phyloP scores from a whole-genome alignment of 2,329 filamentous ascomycete genomes.

The Calonectria hawksworthii region DNA sequence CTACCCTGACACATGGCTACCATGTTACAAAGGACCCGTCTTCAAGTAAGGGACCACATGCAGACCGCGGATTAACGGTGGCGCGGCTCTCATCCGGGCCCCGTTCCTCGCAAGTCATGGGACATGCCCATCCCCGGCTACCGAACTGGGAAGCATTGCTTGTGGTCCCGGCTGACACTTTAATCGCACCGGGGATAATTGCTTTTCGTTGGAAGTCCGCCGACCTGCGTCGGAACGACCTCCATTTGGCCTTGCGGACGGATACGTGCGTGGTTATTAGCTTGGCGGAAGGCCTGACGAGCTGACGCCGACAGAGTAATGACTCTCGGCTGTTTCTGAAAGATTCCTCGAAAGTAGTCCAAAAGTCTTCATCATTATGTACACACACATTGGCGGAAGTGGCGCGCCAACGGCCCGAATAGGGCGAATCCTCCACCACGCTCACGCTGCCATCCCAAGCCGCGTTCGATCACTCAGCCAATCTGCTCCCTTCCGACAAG shows the following conservation, averaged over 20 bases:
- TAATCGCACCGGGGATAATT: constrained; percentile 8
- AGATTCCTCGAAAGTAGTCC: neutral
- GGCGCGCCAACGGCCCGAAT: constrained; percentile 46
- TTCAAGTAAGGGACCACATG: neutral
- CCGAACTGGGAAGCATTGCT: neutral
- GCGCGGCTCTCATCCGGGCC: constrained; percentile 7
- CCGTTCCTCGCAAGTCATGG: constrained; percentile 21
- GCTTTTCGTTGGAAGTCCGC: neutral
- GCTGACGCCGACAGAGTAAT: neutral
- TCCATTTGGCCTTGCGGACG: constrained; percentile 14
- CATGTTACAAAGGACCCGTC: constrained; percentile 5
- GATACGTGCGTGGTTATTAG: neutral
- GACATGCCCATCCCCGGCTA: constrained; percentile 6
- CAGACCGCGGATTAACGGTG: neutral
- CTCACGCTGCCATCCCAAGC: constrained; percentile 31
- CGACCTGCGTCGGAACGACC: neutral
- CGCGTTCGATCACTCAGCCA: constrained; percentile 31
- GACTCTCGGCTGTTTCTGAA: neutral
- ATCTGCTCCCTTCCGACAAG: constrained; percentile 27
- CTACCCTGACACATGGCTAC: neutral
- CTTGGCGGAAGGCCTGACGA: neutral
- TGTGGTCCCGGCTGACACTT: constrained; percentile 4
- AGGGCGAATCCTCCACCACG: constrained; percentile 35
- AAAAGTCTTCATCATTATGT: neutral
- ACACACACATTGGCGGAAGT: constrained; percentile 3